Percentiles rank a stretch among this genome's conserved stretches.
phyloP scores from a whole-genome alignment of 2,329 filamentous ascomycete genomes.

The Fusarium sp. region DNA sequence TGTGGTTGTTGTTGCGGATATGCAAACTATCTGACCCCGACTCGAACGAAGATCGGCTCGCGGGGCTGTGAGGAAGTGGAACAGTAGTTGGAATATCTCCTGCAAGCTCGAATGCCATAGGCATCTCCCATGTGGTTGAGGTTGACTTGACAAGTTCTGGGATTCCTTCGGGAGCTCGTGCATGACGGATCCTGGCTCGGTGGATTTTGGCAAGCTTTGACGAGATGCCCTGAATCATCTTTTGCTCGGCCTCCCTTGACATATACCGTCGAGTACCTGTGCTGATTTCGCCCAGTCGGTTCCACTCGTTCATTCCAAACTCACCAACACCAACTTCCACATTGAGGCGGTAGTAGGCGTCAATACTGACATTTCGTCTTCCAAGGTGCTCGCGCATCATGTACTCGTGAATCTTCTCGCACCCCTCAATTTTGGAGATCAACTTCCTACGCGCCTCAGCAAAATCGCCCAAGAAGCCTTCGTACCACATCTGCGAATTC shows the following conservation, averaged over 20 bases:
- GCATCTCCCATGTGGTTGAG: slow-evolving; percentile 56
- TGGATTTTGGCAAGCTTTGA: slow-evolving; percentile 87
- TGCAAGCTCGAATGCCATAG: slow-evolving; percentile 69
- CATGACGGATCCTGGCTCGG: slow-evolving; percentile 77
- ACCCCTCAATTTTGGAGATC: slow-evolving; percentile 94
- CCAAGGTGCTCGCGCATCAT: slow-evolving; percentile 85
- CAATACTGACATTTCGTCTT: slow-evolving; percentile 82
- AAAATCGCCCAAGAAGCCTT: slow-evolving; percentile 91
- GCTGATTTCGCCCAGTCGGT: slow-evolving; percentile 92
- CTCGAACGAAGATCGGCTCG: slow-evolving; percentile 67
- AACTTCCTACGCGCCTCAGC: slow-evolving; percentile 87
- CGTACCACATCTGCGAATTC: slow-evolving; percentile 87
- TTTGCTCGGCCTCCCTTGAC: slow-evolving; percentile 76
- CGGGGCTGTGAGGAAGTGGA: slow-evolving; percentile 52
- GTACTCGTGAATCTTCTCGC: slow-evolving; percentile 87
- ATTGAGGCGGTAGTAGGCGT: slow-evolving; percentile 96
- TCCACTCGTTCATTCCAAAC: slow-evolving; percentile 99
- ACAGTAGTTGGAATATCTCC: slow-evolving; percentile 63
- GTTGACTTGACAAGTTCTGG: slow-evolving; percentile 59
- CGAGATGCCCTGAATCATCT: slow-evolving; percentile 80
- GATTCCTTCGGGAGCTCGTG: slow-evolving; percentile 58
- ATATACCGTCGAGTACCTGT: slow-evolving; percentile 91
- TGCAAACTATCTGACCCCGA: slow-evolving; percentile 65
- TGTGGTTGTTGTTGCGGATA: slow-evolving; percentile 48
- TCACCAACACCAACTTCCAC: slow-evolving; percentile 96